These are phyloP conservation scores for Fusarium sp. DNA, from an alignment of 2,329 filamentous ascomycete species.

Conservation along the genomic window DNA sequence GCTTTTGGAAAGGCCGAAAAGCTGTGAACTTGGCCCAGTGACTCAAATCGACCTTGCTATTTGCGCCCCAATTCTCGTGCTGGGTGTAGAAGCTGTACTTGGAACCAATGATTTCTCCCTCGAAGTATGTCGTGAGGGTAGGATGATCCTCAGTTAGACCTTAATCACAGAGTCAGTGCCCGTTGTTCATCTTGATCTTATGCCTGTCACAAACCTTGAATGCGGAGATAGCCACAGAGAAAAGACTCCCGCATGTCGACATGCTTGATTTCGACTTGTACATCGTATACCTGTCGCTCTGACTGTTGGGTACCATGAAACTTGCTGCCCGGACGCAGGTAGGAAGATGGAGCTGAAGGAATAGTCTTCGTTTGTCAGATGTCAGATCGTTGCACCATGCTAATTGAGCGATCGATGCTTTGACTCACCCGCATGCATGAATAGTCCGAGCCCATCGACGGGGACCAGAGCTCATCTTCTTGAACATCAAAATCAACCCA, in stretches of 20 bases:
- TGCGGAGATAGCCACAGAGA: constrained; percentile 92
- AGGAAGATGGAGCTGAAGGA: constrained; percentile 85
- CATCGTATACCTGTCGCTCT: constrained; percentile 91
- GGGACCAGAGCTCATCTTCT: constrained; percentile 49
- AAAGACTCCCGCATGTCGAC: constrained; percentile 95
- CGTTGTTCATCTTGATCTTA: background rate
- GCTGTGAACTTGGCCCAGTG: constrained; percentile 94
- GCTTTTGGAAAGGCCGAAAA: constrained; percentile 79
- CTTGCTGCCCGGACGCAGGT: constrained; percentile 85
- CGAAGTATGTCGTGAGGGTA: constrained; percentile 97
- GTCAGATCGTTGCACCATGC: constrained; percentile 20
- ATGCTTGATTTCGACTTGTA: constrained; percentile 96
- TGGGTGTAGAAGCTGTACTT: constrained; percentile 95
- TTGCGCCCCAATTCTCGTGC: constrained; percentile 91
- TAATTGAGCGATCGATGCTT: background rate
- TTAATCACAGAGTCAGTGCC: constrained; percentile 52
- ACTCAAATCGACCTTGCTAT: constrained; percentile 87
- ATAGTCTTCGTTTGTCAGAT: constrained; percentile 64
- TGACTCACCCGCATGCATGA: constrained; percentile 51
- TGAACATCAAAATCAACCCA: constrained; percentile 39
- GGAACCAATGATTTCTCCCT: constrained; percentile 95
- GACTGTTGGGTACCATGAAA: constrained; percentile 94
- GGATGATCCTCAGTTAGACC: constrained; percentile 95
- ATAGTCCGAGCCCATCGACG: constrained; percentile 54
- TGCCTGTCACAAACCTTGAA: constrained; percentile 76